A percentile compares a stretch with the other conserved stretches of the same genome.
phyloP scores from a whole-genome alignment of 2,329 filamentous ascomycete species.

The Fusarium sulawesiense region DNA sequence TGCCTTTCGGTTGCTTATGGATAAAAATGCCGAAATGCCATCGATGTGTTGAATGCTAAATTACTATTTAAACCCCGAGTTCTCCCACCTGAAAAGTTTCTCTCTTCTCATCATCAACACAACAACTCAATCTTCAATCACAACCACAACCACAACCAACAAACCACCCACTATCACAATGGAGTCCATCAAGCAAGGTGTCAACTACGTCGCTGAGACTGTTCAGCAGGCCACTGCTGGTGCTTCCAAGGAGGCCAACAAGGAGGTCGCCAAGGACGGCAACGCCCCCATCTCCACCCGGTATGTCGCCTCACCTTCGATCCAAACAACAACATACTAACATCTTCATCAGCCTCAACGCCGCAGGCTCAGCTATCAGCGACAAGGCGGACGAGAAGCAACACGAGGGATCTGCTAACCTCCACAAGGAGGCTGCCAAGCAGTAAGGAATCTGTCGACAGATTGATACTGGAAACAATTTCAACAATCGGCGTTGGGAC shows the following conservation, averaged over 20 bases:
- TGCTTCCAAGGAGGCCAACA: conserved; percentile 77
- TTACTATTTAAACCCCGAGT: conserved; percentile 39
- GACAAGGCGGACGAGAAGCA: no score
- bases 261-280: conserved; percentile 72
- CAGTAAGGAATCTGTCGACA: no score
- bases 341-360: not conserved
- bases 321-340: conserved; percentile 42
- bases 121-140: conserved; percentile 23
- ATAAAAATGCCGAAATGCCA: not conserved
- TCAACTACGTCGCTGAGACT: conserved; percentile 76
- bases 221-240: conserved; percentile 67
- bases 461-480: no score
- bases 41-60: conserved; percentile 11
- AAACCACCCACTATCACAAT: conserved; percentile 53
- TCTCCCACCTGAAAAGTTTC: conserved; percentile 7
- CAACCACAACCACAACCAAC: conserved; percentile 23
- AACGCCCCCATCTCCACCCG: conserved; percentile 66
- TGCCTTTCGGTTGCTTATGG: conserved; percentile 7
- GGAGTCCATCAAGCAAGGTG: conserved; percentile 68
- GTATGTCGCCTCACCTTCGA: conserved; percentile 49
- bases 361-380: no score
- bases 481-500: conserved; percentile 6
- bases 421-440: no score
- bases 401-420: no score
- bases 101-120: conserved; percentile 22